Base-by-base conservation (phyloP, 345 rosid genomes). In the Xanthoceras sorbifolium region DNA sequence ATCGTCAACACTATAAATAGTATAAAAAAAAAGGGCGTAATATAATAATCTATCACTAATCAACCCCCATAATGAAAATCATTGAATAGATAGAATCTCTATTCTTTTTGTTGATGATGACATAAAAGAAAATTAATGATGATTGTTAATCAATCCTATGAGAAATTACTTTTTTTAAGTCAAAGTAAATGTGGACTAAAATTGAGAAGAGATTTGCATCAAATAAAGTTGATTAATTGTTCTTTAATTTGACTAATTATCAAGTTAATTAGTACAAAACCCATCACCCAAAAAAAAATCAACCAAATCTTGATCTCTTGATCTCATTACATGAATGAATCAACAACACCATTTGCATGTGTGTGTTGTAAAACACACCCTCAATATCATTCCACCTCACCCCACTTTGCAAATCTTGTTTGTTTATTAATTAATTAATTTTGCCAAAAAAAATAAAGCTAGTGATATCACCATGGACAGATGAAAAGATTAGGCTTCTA, bases 201-300 rank as follows among this genome's bases (percentile, higher is more conserved):
- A 15, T 50, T 50, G 55, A 50, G 55, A 50, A 50, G n/a, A 57
- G 62, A 57, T 57, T 22, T 57, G 62, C 62, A 57, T 57, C 62
- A 57, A n/a, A 18, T 55, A 55, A 57, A 57, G 62, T 57, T 57
- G 28, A 42, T 42, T 8, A 2, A 57, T 57, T 57, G 10, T 23
- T 57, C 62, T 7, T n/a, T 57, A 7, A 57, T 57, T 57, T 57
- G 62, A 57, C 62, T 57, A 57, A 57, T 57, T 57, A 57, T 57
- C 55, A 17, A 57, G 28, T 57, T 20, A 57, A 57, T 57, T 22
- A 23, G 12, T n/a, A 57, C 4, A 20, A 23, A n/a, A 48, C 22
- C 59, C 73, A 69, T 31, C n/a, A 46, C 48, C 34, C 73, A 42
- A 50, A 42, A 69, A 42, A 50, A 42, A 69, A 34, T 69, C 59